Evolutionary conservation across 305 asterid genomes (phyloP), one percentile per base, ranked within the genome.

Genomic region (Rubia peregrina): DNA sequence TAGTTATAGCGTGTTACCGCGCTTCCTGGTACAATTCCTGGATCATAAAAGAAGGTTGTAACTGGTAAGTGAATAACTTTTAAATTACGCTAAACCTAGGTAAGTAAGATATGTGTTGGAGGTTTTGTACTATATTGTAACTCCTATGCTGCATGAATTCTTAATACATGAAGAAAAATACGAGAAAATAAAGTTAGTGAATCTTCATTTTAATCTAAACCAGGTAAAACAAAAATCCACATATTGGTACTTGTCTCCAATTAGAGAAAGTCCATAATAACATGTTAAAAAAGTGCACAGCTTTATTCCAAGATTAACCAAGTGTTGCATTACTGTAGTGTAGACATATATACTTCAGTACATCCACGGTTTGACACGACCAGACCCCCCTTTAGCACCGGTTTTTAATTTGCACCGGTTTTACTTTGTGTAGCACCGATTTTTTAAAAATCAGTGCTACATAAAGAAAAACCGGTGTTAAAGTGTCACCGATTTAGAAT

Each of bases 1-100:
- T n/a, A n/a, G n/a, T n/a, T n/a, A n/a, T n/a, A n/a, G n/a, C n/a
- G n/a, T n/a, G n/a, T n/a, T n/a, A n/a, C n/a, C n/a, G n/a, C n/a
- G n/a, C n/a, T n/a, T n/a, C 89, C 87, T 84, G 97, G 83, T 74
- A 95, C 96, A 41, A 95, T 87, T 69, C 99, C 99, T 88, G 90
- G 73, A 75, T 65, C 76, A 74, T 42, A 56, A 63, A 65, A 55
- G 12, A 53, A 14, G 42, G 22, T 51, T 51, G 3, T 51, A 51
- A 17, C 57, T 16, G 60, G 5, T 61, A 69, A 7, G 67, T 40
- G 42, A 6, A 30, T 67, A 24, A 13, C 68, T 64, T 40, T 64
- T 16, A 33, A 11, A 22, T 57, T 26, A 57, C 6, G 62, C 62
- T 8, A 16, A 33, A 62, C 46, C 46, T 62, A 63, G 49, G 68